A percentile compares a stretch with the other conserved stretches of the same genome.
phyloP scores from a whole-genome alignment of 805 yeast genomes.

The Cyberlindnera xylosilytica region DNA sequence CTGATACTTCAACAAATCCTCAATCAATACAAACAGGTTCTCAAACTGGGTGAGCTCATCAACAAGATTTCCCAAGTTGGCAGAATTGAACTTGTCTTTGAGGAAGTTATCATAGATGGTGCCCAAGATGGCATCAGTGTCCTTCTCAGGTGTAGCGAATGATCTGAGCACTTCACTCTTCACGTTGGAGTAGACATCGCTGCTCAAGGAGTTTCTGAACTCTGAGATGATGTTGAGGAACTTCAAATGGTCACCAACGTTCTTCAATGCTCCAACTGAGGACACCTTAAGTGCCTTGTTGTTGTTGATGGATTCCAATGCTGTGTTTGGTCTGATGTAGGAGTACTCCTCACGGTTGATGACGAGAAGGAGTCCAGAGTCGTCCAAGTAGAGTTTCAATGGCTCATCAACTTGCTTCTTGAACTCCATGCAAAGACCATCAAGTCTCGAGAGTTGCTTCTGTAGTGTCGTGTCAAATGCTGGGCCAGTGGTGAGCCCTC shows the following conservation, averaged over 20 bases:
- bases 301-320: constrained; percentile 32
- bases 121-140: constrained; percentile 27
- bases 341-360: constrained; percentile 36
- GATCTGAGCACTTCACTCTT: constrained; percentile 36
- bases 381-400: constrained; percentile 44
- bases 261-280: constrained; percentile 6
- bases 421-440: constrained; percentile 69
- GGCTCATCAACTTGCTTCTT: constrained; percentile 59
- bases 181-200: constrained; percentile 33
- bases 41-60: constrained; percentile 37
- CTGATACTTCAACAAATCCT: constrained; percentile 34
- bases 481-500: constrained; percentile 28
- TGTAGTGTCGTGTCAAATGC: constrained; percentile 36
- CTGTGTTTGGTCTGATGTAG: constrained; percentile 32
- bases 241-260: constrained; percentile 25
- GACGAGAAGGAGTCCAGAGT: constrained; percentile 29
- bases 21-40: constrained; percentile 34
- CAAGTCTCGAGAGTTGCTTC: constrained; percentile 66
- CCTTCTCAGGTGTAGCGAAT: constrained; percentile 27
- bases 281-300: constrained; percentile 25
- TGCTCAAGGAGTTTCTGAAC: constrained; percentile 39
- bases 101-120: constrained; percentile 41
- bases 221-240: constrained; percentile 34
- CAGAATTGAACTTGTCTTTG: constrained; percentile 38
- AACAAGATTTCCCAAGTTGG: constrained; percentile 37